phyloP scores from a whole-genome alignment of 1,284 basidiomycete genomes.

The Volvariella volvacea region DNA sequence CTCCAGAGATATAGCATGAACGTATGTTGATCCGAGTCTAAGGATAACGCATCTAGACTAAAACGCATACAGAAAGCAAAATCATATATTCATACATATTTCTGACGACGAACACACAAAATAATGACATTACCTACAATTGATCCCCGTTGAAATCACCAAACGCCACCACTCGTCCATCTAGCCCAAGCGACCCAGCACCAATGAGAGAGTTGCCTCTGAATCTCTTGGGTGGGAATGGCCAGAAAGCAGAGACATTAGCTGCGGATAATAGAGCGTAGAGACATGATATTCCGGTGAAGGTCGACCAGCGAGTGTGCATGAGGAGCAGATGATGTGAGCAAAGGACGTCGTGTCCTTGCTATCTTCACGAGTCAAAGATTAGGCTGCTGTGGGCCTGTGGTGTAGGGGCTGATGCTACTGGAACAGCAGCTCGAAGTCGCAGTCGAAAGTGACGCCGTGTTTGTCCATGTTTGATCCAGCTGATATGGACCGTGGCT shows the following conservation, averaged over 20 bases:
- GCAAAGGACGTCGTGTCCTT: too few relatives aligned
- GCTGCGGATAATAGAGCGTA: not conserved
- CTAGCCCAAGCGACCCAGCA: conserved; percentile 78
- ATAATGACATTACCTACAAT: conserved; percentile 53
- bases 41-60: conserved; percentile 78
- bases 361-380: too few relatives aligned
- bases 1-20: conserved; percentile 80
- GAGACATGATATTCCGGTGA: not conserved
- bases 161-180: conserved; percentile 76
- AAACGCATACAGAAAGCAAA: conserved; percentile 6
- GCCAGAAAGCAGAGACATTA: conserved; percentile 48
- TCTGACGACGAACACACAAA: not conserved
- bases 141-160: conserved; percentile 97
- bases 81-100: too few relatives aligned
- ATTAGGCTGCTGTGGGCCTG: too few relatives aligned
- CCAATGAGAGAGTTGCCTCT: conserved; percentile 79
- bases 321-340: too few relatives aligned
- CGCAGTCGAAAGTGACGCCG: too few relatives aligned
- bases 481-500: too few relatives aligned
- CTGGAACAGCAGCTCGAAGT: too few relatives aligned
- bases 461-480: too few relatives aligned
- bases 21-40: conserved; percentile 69
- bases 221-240: conserved; percentile 81
- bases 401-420: too few relatives aligned
- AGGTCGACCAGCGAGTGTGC: not conserved